Conservation (phyloP, 345 rosid genomes). For the Eucalyptus regnans region DNA sequence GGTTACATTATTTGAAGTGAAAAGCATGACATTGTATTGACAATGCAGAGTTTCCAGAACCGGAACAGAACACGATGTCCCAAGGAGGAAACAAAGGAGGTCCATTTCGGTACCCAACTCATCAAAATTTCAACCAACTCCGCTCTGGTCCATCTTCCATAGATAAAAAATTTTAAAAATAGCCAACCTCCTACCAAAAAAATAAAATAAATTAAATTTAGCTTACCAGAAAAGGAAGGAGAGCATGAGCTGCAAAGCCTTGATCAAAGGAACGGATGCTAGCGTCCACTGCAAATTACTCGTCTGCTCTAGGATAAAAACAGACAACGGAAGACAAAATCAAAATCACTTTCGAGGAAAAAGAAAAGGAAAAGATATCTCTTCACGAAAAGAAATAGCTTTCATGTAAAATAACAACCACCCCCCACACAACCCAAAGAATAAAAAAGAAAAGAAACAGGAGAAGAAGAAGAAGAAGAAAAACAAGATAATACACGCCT, state of each 20-base stretch:
- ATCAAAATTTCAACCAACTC: not conserved
- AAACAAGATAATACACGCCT: not conserved
- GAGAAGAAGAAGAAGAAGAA: not conserved
- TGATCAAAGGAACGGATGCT: conserved; percentile 73
- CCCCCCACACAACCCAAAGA: not conserved
- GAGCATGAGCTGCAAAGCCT: conserved; percentile 76
- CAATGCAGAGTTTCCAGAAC: not conserved
- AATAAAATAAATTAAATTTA: not conserved
- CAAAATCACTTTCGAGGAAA: not conserved
- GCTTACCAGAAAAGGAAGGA: conserved; percentile 86
- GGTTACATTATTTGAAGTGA: not conserved
- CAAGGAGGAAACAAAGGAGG: not conserved
- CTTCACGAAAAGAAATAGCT: not conserved
- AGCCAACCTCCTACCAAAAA: not conserved
- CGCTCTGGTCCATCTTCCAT: not conserved
- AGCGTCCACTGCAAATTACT: conserved; percentile 82
- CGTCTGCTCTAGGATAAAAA: conserved; percentile 39
- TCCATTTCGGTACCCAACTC: not conserved
- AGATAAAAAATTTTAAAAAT: not conserved
- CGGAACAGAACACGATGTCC: not conserved
- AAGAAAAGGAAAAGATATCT: not conserved
- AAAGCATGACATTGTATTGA: not conserved
- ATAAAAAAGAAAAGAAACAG: not conserved
- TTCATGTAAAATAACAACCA: not conserved
- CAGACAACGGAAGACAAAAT: not conserved